A percentile compares a stretch with the other conserved stretches of the same genome.
These are phyloP conservation scores for Vanderwaltozyma tropicalis DNA, from an alignment of 805 yeast species.

Conservation along the genomic window DNA sequence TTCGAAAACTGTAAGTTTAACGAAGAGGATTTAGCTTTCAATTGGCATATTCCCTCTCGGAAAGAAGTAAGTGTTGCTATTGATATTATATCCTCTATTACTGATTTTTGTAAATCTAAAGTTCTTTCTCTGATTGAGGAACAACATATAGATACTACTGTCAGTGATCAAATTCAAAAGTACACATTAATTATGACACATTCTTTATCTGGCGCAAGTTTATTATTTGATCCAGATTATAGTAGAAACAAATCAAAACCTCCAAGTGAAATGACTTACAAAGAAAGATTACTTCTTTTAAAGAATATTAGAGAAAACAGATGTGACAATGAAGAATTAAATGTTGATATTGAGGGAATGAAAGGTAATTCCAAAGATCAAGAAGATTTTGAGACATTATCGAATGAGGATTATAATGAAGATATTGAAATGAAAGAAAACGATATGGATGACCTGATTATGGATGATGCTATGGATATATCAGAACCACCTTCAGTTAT, in stretches of 20 bases:
- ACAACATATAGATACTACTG: slow-evolving; percentile 10
- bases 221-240: slow-evolving; percentile 63
- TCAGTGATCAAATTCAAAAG: slow-evolving; percentile 43
- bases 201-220: slow-evolving; percentile 57
- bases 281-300: slow-evolving; percentile 7
- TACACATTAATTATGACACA: slow-evolving; percentile 49
- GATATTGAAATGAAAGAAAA: slow-evolving; percentile 18
- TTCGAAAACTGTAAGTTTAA: slow-evolving; percentile 43
- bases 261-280: slow-evolving; percentile 4
- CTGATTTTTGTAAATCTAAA: slow-evolving; percentile 34
- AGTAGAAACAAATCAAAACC: slow-evolving; percentile 25
- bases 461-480: slow-evolving; percentile 35
- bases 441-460: slow-evolving; percentile 14
- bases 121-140: slow-evolving; percentile 29
- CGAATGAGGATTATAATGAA: slow-evolving; percentile 18
- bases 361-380: slow-evolving; percentile 23
- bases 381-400: slow-evolving; percentile 10
- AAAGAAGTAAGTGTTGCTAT: slow-evolving; percentile 52
- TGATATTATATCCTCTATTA: slow-evolving; percentile 42
- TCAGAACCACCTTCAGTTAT: slow-evolving; percentile 33
- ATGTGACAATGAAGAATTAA: slow-evolving; percentile 28
- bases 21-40: slow-evolving; percentile 40
- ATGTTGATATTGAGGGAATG: slow-evolving; percentile 31
- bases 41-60: slow-evolving; percentile 66
- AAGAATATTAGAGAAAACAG: slow-evolving; percentile 30